These are phyloP conservation scores for Penicillium macrosclerotiorum DNA, from an alignment of 495 filamentous ascomycete species.

Conservation along the genomic window DNA sequence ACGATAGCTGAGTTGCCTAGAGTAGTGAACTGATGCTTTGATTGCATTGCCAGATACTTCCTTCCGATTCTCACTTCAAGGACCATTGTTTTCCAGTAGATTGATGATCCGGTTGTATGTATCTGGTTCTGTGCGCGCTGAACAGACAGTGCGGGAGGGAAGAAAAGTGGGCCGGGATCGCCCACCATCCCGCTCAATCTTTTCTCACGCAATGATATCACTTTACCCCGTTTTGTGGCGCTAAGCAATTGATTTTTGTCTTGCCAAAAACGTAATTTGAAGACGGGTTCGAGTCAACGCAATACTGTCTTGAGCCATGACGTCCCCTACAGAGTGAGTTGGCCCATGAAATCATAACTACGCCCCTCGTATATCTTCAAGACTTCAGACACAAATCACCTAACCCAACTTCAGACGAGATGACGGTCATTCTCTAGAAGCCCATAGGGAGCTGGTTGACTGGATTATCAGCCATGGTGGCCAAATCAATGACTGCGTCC, in stretches of 20 bases:
- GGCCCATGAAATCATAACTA: background rate
- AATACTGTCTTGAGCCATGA: background rate
- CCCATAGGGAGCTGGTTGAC: slow-evolving; percentile 32
- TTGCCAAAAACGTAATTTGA: too few species aligned
- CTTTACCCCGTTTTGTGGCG: background rate
- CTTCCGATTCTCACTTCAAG: background rate
- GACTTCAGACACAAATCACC: slow-evolving; percentile 6
- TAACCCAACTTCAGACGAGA: slow-evolving; percentile 7
- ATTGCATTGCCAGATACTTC: background rate
- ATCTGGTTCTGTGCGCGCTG: slow-evolving; percentile 3
- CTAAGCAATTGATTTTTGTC: too few species aligned
- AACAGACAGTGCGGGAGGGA: background rate
- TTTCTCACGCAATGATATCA: slow-evolving; percentile 11
- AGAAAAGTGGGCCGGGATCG: slow-evolving; percentile 14
- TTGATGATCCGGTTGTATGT: background rate
- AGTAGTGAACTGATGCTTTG: slow-evolving; percentile 19
- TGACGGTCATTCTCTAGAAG: slow-evolving; percentile 20
- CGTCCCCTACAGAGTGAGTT: slow-evolving; percentile 6
- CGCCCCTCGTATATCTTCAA: background rate
- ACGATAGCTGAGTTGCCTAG: slow-evolving; percentile 22
- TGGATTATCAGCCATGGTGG: slow-evolving; percentile 47
- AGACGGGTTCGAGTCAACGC: too few species aligned
- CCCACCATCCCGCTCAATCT: slow-evolving; percentile 11
- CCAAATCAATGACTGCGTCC: slow-evolving; percentile 37
- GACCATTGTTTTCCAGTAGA: background rate